Base-by-base conservation (phyloP, 306 rosid species). In the Inga oerstediana region DNA sequence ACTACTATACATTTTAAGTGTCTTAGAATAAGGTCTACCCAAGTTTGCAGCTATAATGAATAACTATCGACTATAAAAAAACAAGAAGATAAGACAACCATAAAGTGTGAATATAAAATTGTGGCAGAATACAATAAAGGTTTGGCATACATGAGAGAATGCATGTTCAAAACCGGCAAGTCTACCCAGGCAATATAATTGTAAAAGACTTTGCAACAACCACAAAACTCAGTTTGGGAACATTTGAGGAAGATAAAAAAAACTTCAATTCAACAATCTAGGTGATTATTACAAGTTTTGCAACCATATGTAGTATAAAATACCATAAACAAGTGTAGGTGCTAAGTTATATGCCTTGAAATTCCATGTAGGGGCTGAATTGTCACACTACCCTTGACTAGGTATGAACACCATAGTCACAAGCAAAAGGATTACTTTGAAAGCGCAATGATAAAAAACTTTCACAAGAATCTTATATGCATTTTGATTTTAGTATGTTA, bases 251-350 rank as follows among this genome's bases (percentile, higher is more conserved):
- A 73, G 56, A 74, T 7, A 20, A 64, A 65, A 65, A 72, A 64
- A 19, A 61, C 43, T 39, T 64, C 69, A 39, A 82, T 51, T 68
- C 81, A 62, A 62, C 59, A 32, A 77, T 77, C 66, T 17, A 77
- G 9, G 61, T 14, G 15, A 62, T 62, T 62, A 30, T 17, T 39
- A 8, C 69, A 3, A 37, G 49, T 69, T 68, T 37, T 19, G 24
- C 74, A 5, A n/a, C 68, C 79, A 35, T 35, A 54, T 35, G 10
- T 75, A 19, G 79, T 20, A 34, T 54, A 1, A 10, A 70, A 13
- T 13, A 24, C 6, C 39, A 22, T 49, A 49, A 74, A 32, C 16
- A 74, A 74, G 43, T 72, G 45, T 0, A 12, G 39, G 4, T 49
- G 44, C 35, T 49, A 10, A 74, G 30, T 32, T 8, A 19, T 51